phyloP scores from a whole-genome alignment of 139 green algal species.

The Volvox reticuliferus region DNA sequence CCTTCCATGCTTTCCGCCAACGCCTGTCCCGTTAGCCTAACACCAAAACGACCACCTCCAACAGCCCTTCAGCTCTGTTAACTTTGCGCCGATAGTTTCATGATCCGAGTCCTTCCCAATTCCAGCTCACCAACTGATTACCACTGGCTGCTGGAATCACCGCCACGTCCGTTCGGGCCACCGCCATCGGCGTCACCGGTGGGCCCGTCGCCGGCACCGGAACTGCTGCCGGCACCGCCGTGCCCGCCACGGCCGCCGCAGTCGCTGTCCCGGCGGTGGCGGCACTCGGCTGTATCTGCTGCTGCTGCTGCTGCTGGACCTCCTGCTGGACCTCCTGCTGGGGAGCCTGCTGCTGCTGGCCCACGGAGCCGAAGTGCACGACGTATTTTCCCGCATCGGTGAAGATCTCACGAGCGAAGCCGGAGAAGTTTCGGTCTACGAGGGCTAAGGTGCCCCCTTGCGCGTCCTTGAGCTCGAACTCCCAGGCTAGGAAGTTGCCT shows the following conservation, averaged over 20 bases:
- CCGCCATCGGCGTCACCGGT: slow-evolving; percentile 67
- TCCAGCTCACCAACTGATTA: slow-evolving; percentile 77
- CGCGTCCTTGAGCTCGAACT: slow-evolving; percentile 89
- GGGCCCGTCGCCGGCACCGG: neutral
- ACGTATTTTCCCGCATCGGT: slow-evolving; percentile 89
- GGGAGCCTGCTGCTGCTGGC: neutral
- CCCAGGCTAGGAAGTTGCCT: slow-evolving; percentile 87
- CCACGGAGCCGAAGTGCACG: slow-evolving; percentile 85
- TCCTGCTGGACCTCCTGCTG: neutral
- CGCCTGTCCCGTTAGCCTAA: no score
- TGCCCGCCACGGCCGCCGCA: neutral
- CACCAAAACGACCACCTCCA: no score
- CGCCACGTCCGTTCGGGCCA: slow-evolving; percentile 65
- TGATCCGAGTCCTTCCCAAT: no score
- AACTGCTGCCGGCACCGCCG: neutral
- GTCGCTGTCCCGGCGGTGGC: neutral
- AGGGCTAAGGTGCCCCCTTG: slow-evolving; percentile 81
- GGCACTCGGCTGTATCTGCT: slow-evolving; percentile 2
- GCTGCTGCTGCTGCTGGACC: neutral
- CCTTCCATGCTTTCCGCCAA: no score
- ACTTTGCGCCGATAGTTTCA: no score
- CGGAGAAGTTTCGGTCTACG: slow-evolving; percentile 91
- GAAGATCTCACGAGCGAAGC: slow-evolving; percentile 85
- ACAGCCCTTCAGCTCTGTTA: no score
- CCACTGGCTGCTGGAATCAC: slow-evolving; percentile 82